Evolutionary conservation across 2,329 filamentous ascomycete species (phyloP).

Genomic region (Cercospora sp.): DNA sequence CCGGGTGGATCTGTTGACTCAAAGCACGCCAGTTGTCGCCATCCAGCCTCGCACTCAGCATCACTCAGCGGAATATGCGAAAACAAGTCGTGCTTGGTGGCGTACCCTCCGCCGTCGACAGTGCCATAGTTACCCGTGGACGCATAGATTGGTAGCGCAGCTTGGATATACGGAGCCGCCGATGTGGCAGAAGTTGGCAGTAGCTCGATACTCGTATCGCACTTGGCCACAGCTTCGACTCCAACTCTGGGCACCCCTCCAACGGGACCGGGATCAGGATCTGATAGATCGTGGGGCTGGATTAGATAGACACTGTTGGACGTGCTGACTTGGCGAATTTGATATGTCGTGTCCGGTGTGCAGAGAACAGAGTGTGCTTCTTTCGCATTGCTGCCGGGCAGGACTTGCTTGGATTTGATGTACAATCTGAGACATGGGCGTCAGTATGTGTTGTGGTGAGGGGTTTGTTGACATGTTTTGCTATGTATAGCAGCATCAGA

Average conservation of each 20-base stretch:
- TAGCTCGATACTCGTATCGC: conserved; percentile 48
- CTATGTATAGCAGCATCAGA: conserved; percentile 2
- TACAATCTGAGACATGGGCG: conserved; percentile 37
- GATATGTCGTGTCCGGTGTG: conserved; percentile 58
- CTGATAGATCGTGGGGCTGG: conserved; percentile 38
- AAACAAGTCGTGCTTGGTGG: conserved; percentile 46
- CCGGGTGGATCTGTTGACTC: conserved; percentile 39
- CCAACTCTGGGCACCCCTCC: conserved; percentile 32
- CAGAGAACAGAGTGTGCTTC: conserved; percentile 57
- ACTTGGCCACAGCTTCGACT: conserved; percentile 48
- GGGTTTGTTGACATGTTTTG: not conserved
- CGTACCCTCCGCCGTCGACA: conserved; percentile 16
- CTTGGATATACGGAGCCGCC: conserved; percentile 41
- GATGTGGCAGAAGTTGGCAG: conserved; percentile 36
- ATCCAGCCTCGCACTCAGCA: conserved; percentile 53
- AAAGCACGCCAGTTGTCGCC: conserved; percentile 56
- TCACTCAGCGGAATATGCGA: conserved; percentile 55
- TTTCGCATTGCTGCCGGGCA: conserved; percentile 27
- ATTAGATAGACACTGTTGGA: conserved; percentile 63
- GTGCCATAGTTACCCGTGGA: conserved; percentile 29
- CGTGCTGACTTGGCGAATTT: conserved; percentile 64
- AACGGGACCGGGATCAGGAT: conserved; percentile 2
- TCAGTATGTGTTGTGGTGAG: not conserved
- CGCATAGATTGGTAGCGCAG: conserved; percentile 44
- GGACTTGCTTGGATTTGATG: conserved; percentile 42